Conservation (phyloP, 345 rosid genomes). For the Eucalyptus sideroxylon region DNA sequence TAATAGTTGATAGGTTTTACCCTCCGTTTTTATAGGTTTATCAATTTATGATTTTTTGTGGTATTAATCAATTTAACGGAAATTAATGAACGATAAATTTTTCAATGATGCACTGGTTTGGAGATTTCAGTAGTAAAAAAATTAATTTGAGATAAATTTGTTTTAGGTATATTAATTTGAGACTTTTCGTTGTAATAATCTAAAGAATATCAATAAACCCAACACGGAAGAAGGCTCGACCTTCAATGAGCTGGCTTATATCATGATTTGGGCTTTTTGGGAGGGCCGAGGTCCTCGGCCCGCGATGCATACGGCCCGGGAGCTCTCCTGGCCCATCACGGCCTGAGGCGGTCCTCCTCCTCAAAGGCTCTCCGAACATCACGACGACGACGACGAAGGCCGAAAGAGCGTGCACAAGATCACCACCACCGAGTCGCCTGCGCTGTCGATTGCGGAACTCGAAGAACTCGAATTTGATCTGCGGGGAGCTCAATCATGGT, state of each 20-base stretch:
- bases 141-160: accelerated
- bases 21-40: accelerated
- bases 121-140: accelerated
- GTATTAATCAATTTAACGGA: accelerated
- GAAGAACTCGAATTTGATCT: not conserved
- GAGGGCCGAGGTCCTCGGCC: not conserved
- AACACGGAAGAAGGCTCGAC: not conserved
- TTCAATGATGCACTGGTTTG: accelerated
- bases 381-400: not conserved
- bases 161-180: accelerated
- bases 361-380: not conserved
- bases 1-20: accelerated
- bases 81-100: accelerated
- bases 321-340: not conserved
- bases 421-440: not conserved
- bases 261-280: not conserved
- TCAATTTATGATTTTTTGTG: no score
- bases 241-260: not conserved
- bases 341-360: not conserved
- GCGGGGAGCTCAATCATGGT: not conserved
- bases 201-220: not conserved
- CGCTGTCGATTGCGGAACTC: not conserved
- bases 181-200: no score
- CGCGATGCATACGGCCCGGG: not conserved
- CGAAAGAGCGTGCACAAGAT: not conserved